Base-by-base conservation (phyloP, 768 basidiomycete genomes). In the Roridomyces roridus region DNA sequence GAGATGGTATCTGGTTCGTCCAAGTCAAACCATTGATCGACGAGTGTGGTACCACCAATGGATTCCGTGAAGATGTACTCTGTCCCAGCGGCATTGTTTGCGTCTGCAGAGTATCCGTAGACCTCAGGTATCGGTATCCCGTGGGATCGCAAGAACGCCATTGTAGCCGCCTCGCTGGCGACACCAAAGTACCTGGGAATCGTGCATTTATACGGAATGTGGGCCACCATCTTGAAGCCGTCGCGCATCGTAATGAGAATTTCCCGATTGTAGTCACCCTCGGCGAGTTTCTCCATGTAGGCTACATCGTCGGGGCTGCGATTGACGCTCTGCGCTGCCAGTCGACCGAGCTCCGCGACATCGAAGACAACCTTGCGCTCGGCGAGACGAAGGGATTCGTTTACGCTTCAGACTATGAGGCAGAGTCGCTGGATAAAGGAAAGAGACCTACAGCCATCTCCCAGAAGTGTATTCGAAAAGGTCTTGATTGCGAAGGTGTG, bases 61-160 rank as follows among this genome's bases (percentile, higher is more conserved):
- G 73, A 76, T 53, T 80, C 75, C 77, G 78, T 79, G 46, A 81
- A 72, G 36, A 82, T 79, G 57, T 77, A 80, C 68, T 77, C 74
- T 3, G 75, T 75, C 42, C 69, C 60, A 10, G 80, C 81, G 0
- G 64, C 72, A 51, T 77, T 78, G 62, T 77, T 66, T 65, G 73
- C 48, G 45, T 50, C 26, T 66, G 73, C 68, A n/a, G 76, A 77
- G 74, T 80, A 81, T 25, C 66, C 74, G 50, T 77, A 77, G 11
- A 80, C 71, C 57, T 73, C 40, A 10, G 79, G 80, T 29, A 77
- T 54, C 59, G 79, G 79, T 52, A 81, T 59, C 54, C 71, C 73
- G 51, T 45, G 65, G 54, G 71, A 68, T 62, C 77, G 74, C 26
- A 76, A 70, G 20, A 74, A 78, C 28, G 43, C 66, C 70, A 81